Conservation (phyloP, 164 flowering plant species). For the Kingdonia uniflora region DNA sequence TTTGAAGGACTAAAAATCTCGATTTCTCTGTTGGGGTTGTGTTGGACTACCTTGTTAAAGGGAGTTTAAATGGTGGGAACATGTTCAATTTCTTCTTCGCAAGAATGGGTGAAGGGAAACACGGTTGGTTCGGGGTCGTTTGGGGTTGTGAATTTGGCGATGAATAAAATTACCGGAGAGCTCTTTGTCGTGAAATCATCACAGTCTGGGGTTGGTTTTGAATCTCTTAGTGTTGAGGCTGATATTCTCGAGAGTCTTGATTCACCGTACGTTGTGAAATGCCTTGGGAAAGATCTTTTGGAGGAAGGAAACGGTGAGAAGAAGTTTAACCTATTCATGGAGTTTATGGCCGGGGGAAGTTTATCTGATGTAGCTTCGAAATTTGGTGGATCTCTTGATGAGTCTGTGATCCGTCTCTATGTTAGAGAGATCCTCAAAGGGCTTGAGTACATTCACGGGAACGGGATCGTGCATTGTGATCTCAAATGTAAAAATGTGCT, state of each 20-base stretch:
- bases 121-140: conserved; percentile 42
- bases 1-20: too few relatives aligned
- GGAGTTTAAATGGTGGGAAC: conserved; percentile 15
- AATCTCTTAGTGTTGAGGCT: conserved; percentile 35
- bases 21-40: not conserved
- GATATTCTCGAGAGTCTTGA: conserved; percentile 26
- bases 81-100: conserved; percentile 7
- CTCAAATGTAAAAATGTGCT: conserved; percentile 58
- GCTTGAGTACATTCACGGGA: conserved; percentile 32
- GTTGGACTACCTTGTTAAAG: not conserved
- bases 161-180: conserved; percentile 33
- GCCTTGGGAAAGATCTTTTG: conserved; percentile 23
- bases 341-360: conserved; percentile 58
- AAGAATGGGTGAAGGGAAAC: conserved; percentile 43
- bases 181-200: conserved; percentile 48
- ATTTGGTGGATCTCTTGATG: conserved; percentile 39
- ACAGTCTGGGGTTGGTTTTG: conserved; percentile 15
- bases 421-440: conserved; percentile 40
- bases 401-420: conserved; percentile 33
- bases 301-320: conserved; percentile 14
- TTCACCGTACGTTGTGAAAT: conserved; percentile 37
- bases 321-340: conserved; percentile 36
- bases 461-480: conserved; percentile 50
- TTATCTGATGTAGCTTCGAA: conserved; percentile 28
- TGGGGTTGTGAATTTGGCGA: conserved; percentile 43